These are phyloP conservation scores for Platanus orientalis DNA, from an alignment of 164 flowering plant species.

Conservation along the genomic window DNA sequence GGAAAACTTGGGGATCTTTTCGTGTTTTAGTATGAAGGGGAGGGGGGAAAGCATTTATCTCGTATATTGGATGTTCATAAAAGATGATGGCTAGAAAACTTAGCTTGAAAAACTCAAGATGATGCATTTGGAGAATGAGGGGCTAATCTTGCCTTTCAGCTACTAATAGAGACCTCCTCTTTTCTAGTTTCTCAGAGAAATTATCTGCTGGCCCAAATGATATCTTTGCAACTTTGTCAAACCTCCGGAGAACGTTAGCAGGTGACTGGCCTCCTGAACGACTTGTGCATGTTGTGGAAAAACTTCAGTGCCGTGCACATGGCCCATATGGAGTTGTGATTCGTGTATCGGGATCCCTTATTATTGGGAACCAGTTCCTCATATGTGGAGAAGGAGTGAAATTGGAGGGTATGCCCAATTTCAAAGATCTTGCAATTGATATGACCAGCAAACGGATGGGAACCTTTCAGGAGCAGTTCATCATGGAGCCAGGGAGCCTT, in stretches of 20 bases:
- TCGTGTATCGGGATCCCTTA: constrained; percentile 86
- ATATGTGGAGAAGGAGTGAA: constrained; percentile 92
- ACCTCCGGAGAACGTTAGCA: constrained; percentile 62
- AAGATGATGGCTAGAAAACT: no score
- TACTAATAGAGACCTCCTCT: constrained; percentile 1
- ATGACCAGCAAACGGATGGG: constrained; percentile 66
- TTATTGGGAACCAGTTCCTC: constrained; percentile 78
- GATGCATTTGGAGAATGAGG: not conserved
- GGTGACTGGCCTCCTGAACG: constrained; percentile 89
- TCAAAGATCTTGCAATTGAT: constrained; percentile 75
- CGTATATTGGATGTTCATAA: no score
- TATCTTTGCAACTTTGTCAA: constrained; percentile 53
- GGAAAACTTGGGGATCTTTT: not conserved
- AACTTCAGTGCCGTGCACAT: constrained; percentile 84
- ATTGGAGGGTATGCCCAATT: constrained; percentile 82
- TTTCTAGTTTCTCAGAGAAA: constrained; percentile 69
- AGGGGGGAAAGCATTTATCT: no score
- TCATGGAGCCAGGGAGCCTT: constrained; percentile 58
- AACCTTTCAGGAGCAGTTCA: constrained; percentile 84
- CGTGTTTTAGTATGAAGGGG: not conserved
- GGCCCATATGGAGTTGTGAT: constrained; percentile 81
- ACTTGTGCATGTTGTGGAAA: constrained; percentile 95
- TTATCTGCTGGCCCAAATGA: constrained; percentile 53
- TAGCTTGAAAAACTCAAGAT: not conserved
- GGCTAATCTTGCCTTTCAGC: not conserved